Evolutionary conservation across 2,329 filamentous ascomycete genomes (phyloP).

Genomic region (Trichophyton simii): DNA sequence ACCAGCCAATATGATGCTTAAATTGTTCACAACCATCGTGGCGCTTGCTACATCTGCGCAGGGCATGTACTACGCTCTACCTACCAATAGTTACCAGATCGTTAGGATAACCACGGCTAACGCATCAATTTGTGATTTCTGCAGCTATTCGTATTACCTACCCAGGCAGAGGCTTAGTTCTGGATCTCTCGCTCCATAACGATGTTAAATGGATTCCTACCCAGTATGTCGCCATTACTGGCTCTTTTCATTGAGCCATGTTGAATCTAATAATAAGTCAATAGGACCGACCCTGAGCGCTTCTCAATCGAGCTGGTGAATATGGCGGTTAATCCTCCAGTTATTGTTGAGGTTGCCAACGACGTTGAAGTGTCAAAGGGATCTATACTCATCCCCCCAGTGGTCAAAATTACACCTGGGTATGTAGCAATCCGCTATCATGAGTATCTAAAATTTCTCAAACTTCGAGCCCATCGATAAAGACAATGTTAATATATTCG

Average conservation of each 20-base stretch:
- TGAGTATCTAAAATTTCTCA: too few species aligned
- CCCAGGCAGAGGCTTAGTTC: slow-evolving; percentile 16
- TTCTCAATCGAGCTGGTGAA: slow-evolving; percentile 35
- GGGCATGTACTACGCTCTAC: background rate
- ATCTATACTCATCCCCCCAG: slow-evolving; percentile 4
- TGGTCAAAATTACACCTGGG: slow-evolving; percentile 3
- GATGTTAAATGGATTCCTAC: slow-evolving; percentile 31
- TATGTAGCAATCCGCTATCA: background rate
- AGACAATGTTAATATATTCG: background rate
- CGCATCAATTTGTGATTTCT: background rate
- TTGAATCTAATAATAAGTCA: slow-evolving; percentile 3
- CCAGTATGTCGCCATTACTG: slow-evolving; percentile 16
- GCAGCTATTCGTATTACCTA: slow-evolving; percentile 6
- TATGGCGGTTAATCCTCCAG: slow-evolving; percentile 24
- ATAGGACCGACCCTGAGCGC: slow-evolving; percentile 29
- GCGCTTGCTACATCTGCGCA: slow-evolving; percentile 2
- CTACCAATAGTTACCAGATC: background rate
- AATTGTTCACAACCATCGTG: slow-evolving; percentile 3
- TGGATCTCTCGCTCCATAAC: slow-evolving; percentile 28
- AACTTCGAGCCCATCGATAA: background rate
- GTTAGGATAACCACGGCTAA: background rate
- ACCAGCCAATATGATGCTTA: background rate
- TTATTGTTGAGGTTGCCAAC: slow-evolving; percentile 22
- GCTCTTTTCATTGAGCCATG: background rate
- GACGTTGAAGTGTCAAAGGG: slow-evolving; percentile 26